Conservation (phyloP, 2,329 filamentous ascomycete species). For the Alternaria longipes region DNA sequence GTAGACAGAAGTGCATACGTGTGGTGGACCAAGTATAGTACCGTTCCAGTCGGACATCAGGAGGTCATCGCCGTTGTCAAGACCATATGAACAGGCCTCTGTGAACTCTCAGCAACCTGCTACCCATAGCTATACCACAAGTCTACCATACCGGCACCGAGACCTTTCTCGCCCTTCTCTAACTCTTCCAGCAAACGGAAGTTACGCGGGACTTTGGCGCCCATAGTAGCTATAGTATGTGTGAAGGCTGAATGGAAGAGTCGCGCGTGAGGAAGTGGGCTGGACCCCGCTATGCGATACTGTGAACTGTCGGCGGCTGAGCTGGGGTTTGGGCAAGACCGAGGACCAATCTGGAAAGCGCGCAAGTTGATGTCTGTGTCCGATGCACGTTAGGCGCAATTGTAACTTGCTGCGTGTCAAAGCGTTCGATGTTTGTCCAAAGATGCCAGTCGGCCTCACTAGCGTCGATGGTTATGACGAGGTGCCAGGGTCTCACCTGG, state of each 20-base stretch:
- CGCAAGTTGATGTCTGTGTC: constrained; percentile 7
- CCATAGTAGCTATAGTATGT: constrained; percentile 55
- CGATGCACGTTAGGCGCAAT: constrained; percentile 13
- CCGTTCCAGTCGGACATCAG: constrained; percentile 99
- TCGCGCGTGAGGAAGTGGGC: constrained; percentile 37
- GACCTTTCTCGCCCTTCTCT: constrained; percentile 98
- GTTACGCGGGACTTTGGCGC: constrained; percentile 88
- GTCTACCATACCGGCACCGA: constrained; percentile 75
- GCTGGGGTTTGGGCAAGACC: not conserved
- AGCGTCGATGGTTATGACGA: constrained; percentile 25
- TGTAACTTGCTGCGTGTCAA: constrained; percentile 12
- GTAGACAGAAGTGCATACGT: constrained; percentile 68
- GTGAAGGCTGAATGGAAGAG: constrained; percentile 18
- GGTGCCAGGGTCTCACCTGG: constrained; percentile 23
- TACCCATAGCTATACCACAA: not conserved
- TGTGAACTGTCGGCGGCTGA: constrained; percentile 14
- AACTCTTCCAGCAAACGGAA: constrained; percentile 97
- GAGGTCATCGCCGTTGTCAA: constrained; percentile 92
- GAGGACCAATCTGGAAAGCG: constrained; percentile 2
- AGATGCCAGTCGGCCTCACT: constrained; percentile 20
- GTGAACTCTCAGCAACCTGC: constrained; percentile 17
- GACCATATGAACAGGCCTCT: constrained; percentile 97
- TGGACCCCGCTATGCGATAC: constrained; percentile 44
- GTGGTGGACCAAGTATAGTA: constrained; percentile 94
- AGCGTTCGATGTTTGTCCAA: constrained; percentile 21